A percentile compares a stretch with the other conserved stretches of the same genome.
These are phyloP conservation scores for Scutellaria barbata DNA, from an alignment of 257 asterid species.

Conservation along the genomic window DNA sequence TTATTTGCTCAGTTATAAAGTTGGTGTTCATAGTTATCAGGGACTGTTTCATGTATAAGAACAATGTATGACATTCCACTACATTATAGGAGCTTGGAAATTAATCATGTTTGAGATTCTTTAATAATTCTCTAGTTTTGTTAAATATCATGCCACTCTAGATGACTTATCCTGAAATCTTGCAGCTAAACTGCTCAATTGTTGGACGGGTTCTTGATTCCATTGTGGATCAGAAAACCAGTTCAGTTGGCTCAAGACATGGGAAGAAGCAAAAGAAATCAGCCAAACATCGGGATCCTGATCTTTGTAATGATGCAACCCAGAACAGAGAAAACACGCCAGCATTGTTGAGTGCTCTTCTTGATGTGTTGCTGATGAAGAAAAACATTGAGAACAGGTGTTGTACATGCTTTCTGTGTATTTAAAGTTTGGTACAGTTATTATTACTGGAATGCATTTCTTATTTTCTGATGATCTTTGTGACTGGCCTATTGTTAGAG, in stretches of 20 bases:
- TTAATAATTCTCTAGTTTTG: background rate
- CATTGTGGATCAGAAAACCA: conserved; percentile 47
- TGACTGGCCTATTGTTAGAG: conserved; percentile 19
- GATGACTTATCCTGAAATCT: conserved; percentile 37
- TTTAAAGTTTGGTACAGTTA: background rate
- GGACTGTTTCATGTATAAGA: conserved; percentile 8
- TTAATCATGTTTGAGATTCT: too few relatives aligned
- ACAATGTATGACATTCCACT: background rate
- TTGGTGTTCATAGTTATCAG: conserved; percentile 1
- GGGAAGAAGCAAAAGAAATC: conserved; percentile 70
- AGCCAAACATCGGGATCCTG: conserved; percentile 38
- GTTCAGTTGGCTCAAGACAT: conserved; percentile 41
- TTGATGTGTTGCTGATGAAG: conserved; percentile 79
- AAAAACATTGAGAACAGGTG: conserved; percentile 78
- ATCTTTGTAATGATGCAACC: conserved; percentile 36
- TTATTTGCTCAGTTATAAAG: background rate
- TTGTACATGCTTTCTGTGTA: conserved; percentile 15
- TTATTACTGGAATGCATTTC: conserved; percentile 21
- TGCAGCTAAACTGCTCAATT: conserved; percentile 67
- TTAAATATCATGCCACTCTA: background rate
- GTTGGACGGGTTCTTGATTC: conserved; percentile 59
- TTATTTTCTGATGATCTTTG: conserved; percentile 12
- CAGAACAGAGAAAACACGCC: conserved; percentile 47
- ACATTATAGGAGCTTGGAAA: too few relatives aligned
- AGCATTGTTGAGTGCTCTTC: conserved; percentile 63